These are phyloP conservation scores for Musa schizocarpa DNA, from an alignment of 176 grass and related monocot species.

Conservation along the genomic window DNA sequence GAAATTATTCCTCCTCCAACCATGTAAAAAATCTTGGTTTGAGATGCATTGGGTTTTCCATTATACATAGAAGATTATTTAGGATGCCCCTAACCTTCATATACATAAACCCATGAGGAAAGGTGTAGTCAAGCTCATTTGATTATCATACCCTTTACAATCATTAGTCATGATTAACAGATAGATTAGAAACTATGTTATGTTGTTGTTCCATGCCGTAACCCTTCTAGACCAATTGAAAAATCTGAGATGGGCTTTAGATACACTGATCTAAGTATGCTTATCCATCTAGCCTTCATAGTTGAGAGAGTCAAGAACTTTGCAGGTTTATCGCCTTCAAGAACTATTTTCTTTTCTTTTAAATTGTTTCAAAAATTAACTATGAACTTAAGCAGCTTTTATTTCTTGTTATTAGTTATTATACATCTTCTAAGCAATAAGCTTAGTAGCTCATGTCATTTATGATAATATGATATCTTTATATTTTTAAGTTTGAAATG, in stretches of 20 bases:
- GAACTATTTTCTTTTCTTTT: not conserved
- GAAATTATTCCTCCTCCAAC: not conserved
- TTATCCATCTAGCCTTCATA: not conserved
- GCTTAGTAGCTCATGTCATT: not conserved
- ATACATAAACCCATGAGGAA: not conserved
- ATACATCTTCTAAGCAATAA: not conserved
- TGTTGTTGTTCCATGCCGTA: too few species aligned
- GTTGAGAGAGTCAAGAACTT: not conserved
- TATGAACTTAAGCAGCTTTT: not conserved
- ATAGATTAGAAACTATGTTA: too few species aligned
- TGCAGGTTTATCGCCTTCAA: not conserved
- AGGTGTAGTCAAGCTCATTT: not conserved
- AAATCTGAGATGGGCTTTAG: too few species aligned
- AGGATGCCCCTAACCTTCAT: not conserved
- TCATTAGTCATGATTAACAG: too few species aligned
- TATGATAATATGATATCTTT: not conserved
- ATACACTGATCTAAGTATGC: too few species aligned
- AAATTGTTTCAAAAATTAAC: not conserved
- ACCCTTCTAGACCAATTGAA: too few species aligned
- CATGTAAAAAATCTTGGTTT: not conserved
- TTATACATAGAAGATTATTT: not conserved
- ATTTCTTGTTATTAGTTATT: not conserved
- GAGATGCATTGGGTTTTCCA: too few species aligned
- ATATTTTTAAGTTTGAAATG: not conserved
- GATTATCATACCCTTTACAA: not conserved